phyloP scores from a whole-genome alignment of 2,329 filamentous ascomycete species.

The Aaosphaeria arxii region DNA sequence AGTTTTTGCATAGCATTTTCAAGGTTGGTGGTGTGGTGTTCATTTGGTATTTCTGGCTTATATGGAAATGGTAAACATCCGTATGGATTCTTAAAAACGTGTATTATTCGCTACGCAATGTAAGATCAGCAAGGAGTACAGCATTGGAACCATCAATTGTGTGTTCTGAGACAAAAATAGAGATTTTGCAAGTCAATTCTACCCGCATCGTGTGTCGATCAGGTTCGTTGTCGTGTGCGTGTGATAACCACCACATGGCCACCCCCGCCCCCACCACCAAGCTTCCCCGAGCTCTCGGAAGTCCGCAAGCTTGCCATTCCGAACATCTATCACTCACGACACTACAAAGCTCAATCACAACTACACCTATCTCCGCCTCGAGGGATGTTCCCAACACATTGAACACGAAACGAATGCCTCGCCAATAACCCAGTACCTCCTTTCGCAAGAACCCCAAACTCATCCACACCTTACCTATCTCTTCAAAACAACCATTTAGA shows the following conservation, averaged over 20 bases:
- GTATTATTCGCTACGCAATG: no score
- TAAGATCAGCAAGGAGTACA: no score
- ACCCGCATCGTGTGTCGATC: no score
- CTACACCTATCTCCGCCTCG: background rate
- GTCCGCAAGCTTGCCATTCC: conserved; percentile 15
- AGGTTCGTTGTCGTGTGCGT: no score
- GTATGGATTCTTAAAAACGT: background rate
- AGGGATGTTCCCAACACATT: background rate
- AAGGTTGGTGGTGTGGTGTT: conserved; percentile 63
- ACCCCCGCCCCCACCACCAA: conserved; percentile 12
- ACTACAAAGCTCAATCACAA: background rate
- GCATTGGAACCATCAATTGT: no score
- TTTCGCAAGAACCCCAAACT: background rate
- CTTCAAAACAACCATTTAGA: no score
- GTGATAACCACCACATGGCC: no score
- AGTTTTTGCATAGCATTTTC: conserved; percentile 62
- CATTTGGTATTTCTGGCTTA: conserved; percentile 64
- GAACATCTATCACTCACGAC: background rate
- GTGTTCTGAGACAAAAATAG: no score
- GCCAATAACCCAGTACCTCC: background rate
- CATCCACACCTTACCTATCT: no score
- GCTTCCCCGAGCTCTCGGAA: conserved; percentile 6
- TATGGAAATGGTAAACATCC: conserved; percentile 55
- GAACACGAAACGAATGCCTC: background rate
- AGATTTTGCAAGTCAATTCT: no score